Base-by-base conservation (phyloP, 768 basidiomycete genomes). In the Strobilomyces confusus region DNA sequence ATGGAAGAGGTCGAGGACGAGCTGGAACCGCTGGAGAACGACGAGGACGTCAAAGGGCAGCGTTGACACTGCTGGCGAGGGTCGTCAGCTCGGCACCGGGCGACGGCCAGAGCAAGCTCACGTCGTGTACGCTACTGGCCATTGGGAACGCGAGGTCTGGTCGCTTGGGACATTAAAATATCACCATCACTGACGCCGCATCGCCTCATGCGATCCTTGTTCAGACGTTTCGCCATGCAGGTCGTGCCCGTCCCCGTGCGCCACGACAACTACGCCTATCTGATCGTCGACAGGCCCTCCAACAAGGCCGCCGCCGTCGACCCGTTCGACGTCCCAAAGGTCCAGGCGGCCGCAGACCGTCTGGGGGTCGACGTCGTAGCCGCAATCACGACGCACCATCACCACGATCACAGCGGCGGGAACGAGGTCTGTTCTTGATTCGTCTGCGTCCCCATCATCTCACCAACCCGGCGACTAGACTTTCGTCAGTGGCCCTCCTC, bases 301-400 rank as follows among this genome's bases (percentile, higher is more conserved):
- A 81, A 79, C 49, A 79, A 78, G 50, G 91, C 92, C 1, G 89
- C 89, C 0, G 87, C 82, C 0, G 79, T 95, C 54, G 92, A 94
- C 67, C 84, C 87, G 0, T 93, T 78, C 65, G 89, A 93, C 60
- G 80, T 91, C 0, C 65, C 77, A 41, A 89, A 85, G 64, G 82
- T 94, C 4, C 64, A 76, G 33, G 79, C 75, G 0, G 82, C 80
- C 1, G 92, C 89, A 2, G 70, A 82, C 40, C 69, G 73, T 11
- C 78, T 81, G 36, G 82, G 77, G 9, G 86, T 92, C 23, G 66
- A 78, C 43, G 77, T 94, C 52, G 76, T 89, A 33, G 85, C 88
- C 37, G 79, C 74, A 22, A 77, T 98, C 60, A 97, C 92, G 13
- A 98, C 95, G 3, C 95, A 97, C 70, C 92, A 94, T 69, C 95